A percentile compares a stretch with the other conserved stretches of the same genome.
phyloP scores from a whole-genome alignment of 345 rosid species.

The Acer campestre region DNA sequence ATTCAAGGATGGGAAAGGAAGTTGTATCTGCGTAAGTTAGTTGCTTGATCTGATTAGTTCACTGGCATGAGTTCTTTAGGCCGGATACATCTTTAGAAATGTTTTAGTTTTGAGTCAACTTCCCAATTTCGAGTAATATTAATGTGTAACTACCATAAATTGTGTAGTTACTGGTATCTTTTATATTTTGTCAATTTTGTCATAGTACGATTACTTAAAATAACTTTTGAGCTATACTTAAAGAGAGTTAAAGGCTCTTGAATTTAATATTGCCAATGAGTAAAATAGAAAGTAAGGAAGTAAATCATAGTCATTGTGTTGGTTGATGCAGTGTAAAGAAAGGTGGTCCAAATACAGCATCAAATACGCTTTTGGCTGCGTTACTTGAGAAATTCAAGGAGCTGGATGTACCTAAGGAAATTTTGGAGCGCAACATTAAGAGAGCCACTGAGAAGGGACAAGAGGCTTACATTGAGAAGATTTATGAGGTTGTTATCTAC shows the following conservation, averaged over 20 bases:
- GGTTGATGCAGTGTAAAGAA: conserved; percentile 68
- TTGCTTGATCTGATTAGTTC: conserved; percentile 9
- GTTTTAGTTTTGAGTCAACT: not conserved
- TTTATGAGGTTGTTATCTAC: conserved; percentile 63
- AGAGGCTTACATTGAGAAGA: conserved; percentile 84
- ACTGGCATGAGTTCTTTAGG: not conserved
- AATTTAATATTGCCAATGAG: not conserved
- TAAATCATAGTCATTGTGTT: not conserved
- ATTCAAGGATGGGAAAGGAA: conserved; percentile 82
- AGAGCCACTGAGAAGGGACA: conserved; percentile 92
- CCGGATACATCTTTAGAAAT: conserved; percentile 1
- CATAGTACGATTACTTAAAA: not conserved
- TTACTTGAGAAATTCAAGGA: conserved; percentile 88
- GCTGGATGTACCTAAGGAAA: conserved; percentile 89
- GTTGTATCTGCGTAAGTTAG: conserved; percentile 86
- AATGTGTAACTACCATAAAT: not conserved
- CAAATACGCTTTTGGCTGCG: conserved; percentile 75
- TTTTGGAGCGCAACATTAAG: conserved; percentile 90
- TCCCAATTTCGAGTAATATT: not conserved
- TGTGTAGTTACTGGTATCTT: not conserved
- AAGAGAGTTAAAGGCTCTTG: not conserved
- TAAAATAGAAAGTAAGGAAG: not conserved
- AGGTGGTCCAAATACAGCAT: conserved; percentile 80
- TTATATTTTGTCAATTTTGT: not conserved
- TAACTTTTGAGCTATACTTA: not conserved